Evolutionary conservation across 768 basidiomycete genomes (phyloP).

Genomic region (Phanerodontia chrysosporium): DNA sequence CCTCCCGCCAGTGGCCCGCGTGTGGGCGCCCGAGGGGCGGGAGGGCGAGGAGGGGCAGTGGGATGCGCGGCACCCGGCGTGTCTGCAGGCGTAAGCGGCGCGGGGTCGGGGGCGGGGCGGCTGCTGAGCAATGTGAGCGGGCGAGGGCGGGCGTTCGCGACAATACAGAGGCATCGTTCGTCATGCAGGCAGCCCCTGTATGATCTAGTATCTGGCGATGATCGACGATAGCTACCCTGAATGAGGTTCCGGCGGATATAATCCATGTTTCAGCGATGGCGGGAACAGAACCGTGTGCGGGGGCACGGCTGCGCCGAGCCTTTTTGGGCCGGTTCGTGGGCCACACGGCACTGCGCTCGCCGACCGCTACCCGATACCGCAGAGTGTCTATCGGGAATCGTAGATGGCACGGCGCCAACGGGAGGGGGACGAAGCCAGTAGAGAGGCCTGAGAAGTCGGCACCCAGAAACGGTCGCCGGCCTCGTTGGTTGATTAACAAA

Average conservation of each 20-base stretch:
- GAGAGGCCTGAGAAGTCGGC: background rate
- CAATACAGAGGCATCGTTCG: conserved; percentile 5
- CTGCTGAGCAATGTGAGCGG: background rate
- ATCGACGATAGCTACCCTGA: conserved; percentile 11
- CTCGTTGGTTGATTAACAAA: background rate
- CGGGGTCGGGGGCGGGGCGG: background rate
- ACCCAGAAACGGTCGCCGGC: background rate
- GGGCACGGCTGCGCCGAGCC: background rate
- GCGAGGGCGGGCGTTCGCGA: background rate
- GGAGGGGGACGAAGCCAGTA: background rate
- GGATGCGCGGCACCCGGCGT: conserved; percentile 50
- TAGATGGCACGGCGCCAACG: background rate
- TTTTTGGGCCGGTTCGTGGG: background rate
- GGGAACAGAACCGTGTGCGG: conserved; percentile 4
- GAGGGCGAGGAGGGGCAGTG: conserved; percentile 34
- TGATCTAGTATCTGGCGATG: conserved; percentile 12
- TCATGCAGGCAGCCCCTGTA: conserved; percentile 2
- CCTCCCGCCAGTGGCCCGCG: conserved; percentile 64
- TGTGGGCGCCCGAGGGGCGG: conserved; percentile 37
- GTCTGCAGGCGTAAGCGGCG: conserved; percentile 18
- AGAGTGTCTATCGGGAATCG: conserved; percentile 1
- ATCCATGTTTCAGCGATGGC: conserved; percentile 8
- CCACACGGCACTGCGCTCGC: conserved; percentile 3
- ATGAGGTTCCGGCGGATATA: conserved; percentile 12
- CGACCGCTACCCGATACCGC: background rate